Conservation (phyloP, 1,284 basidiomycete genomes). For the Leucoagaricus sp. region DNA sequence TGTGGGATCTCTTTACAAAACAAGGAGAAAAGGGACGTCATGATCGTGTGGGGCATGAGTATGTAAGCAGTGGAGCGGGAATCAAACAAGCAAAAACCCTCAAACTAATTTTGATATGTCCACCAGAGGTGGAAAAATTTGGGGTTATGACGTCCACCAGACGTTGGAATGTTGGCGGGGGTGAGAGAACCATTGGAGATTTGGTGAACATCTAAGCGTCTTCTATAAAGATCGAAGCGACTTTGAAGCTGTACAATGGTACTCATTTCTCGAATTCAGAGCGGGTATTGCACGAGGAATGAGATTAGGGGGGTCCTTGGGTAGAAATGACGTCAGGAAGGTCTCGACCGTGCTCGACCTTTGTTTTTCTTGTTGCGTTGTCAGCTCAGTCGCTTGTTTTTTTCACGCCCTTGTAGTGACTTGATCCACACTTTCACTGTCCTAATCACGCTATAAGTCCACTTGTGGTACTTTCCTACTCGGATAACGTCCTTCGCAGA, state of each 20-base stretch:
- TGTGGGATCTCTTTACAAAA: not conserved
- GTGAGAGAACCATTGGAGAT: not conserved
- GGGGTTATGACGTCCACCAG: not conserved
- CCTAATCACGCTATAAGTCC: not conserved
- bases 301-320: not conserved
- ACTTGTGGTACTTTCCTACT: not conserved
- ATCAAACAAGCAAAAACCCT: not conserved
- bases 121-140: not conserved
- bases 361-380: slow-evolving; percentile 2
- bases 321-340: slow-evolving; percentile 7
- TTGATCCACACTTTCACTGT: not conserved
- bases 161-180: not conserved
- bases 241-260: not conserved
- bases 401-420: not conserved
- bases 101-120: not conserved
- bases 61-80: slow-evolving; percentile 1
- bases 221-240: not conserved
- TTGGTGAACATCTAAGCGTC: not conserved
- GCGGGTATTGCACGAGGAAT: not conserved
- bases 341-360: not conserved
- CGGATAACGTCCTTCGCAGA: not conserved
- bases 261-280: too few species aligned
- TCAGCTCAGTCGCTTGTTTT: not conserved
- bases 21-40: not conserved
- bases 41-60: not conserved